Percentiles rank a stretch among this genome's conserved stretches.
Conservation (phyloP, 2,329 filamentous ascomycete genomes). For the Fusarium anguioides region DNA sequence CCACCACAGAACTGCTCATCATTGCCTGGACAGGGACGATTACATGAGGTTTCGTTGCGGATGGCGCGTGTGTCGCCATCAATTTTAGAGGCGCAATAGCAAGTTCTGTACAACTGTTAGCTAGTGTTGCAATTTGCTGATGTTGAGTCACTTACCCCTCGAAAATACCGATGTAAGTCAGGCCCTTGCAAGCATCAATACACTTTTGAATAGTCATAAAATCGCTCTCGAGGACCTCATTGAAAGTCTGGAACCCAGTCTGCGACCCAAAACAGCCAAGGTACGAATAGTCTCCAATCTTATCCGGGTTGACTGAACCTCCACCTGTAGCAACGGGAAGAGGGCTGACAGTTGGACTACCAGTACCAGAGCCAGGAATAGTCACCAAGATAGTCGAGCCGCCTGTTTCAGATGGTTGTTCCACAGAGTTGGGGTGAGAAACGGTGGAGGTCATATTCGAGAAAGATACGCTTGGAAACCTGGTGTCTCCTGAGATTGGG, state of each 20-base stretch:
- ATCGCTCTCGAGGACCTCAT: slow-evolving; percentile 40
- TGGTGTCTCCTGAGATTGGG: background rate
- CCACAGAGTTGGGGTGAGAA: background rate
- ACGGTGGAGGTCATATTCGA: slow-evolving; percentile 3
- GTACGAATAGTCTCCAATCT: slow-evolving; percentile 49
- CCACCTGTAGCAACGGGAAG: slow-evolving; percentile 20
- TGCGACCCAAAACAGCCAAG: slow-evolving; percentile 58
- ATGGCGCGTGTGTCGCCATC: slow-evolving; percentile 54
- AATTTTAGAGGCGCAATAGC: slow-evolving; percentile 59
- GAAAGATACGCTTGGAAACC: background rate
- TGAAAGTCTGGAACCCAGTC: slow-evolving; percentile 52
- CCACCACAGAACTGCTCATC: slow-evolving; percentile 57
- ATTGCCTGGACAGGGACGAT: slow-evolving; percentile 57
- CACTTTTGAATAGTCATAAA: slow-evolving; percentile 57
- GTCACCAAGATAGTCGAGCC: slow-evolving; percentile 46
- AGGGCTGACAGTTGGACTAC: slow-evolving; percentile 22
- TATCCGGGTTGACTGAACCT: slow-evolving; percentile 47
- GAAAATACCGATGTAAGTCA: slow-evolving; percentile 55
- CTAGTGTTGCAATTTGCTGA: background rate
- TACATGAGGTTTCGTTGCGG: slow-evolving; percentile 45
- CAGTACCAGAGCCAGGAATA: slow-evolving; percentile 31
- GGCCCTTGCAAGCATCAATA: slow-evolving; percentile 50
- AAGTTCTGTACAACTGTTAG: slow-evolving; percentile 46
- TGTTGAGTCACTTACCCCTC: slow-evolving; percentile 31
- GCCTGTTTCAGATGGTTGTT: background rate